Evolutionary conservation across 768 basidiomycete species (phyloP), one percentile per base, ranked within the genome.

Genomic region (Mycena leptocephala): DNA sequence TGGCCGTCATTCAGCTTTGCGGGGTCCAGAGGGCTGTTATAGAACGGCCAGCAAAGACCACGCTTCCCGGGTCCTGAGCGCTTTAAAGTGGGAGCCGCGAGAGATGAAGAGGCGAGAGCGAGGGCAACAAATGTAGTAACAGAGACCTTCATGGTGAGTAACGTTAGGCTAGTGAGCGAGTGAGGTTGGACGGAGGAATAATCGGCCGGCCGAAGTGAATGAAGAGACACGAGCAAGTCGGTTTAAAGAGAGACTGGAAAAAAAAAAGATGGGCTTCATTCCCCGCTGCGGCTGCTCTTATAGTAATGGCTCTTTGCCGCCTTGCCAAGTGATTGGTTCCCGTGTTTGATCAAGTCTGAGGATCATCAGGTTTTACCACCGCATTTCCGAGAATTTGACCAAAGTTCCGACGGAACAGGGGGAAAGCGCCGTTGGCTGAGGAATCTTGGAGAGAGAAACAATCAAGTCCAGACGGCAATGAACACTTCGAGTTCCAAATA

Each of bases 21-120:
- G 33, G 77, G 78, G 71, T 78, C 79, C 28, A 87, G 82, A 13
- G 82, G 41, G 35, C 33, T 22, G 63, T 86, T 84, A 39, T 75
- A 87, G 75, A 75, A 87, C 33, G 86, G 78, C 86, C 86, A 87
- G 53, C 78, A 79, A 28, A 87, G 81, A 46, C 86, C 86, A 24
- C 85, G 82, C 78, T 87, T 87, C 30, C 86, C 86, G 28, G 86
- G 87, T 10, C 77, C 77, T 2, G 33, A 41, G 67, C 78, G 76
- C 10, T 73, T 72, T 20, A 51, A 48, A 53, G 33, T 33, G 35
- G 77, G 78, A 2, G 78, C 77, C 28, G 80, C 72, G 30, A 79
- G 28, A 11, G 72, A 35, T 35, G 77, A 68, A 20, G 78, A 67
- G 51, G 65, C 46, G 33, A 79, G 7, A 10, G 72, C 62, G 43